Evolutionary conservation across 2,329 filamentous ascomycete species (phyloP), one percentile per base, ranked within the genome.

Genomic region (Fusarium setosum): DNA sequence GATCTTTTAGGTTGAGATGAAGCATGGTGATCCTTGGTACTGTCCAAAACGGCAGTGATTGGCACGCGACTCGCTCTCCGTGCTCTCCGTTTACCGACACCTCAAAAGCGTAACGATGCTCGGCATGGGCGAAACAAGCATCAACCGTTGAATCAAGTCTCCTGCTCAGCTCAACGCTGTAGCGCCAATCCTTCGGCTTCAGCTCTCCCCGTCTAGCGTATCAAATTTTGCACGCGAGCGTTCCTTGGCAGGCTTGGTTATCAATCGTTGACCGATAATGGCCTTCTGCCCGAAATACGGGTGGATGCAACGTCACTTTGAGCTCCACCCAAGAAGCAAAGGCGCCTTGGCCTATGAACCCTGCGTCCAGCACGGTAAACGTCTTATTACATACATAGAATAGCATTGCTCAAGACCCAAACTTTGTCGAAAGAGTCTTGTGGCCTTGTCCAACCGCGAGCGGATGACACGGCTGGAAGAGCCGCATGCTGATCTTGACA

Each of bases 401-500:
- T n/a, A n/a, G n/a, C n/a, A n/a, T n/a, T n/a, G n/a, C n/a, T n/a
- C n/a, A n/a, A n/a, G n/a, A n/a, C n/a, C n/a, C 15, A 40, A 18
- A n/a, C 9, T 52, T 24, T 13, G 7, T 12, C 24, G 10, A 18
- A 32, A 41, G n/a, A 32, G 13, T 44, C n/a, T 23, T 31, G 26
- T 35, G 23, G 37, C 40, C 1, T 17, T n/a, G 40, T n/a, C 37
- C 37, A 41, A 40, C 31, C 18, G 35, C 38, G 26, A 37, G 50
- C 48, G 61, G 61, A 64, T 64, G 56, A 61, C 56, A 49, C 56
- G 61, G 56, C 51, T 35, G 21, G 5, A 35, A 31, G 41, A 45
- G 42, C 56, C 61, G 45, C 41, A 26, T 51, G 32, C 44, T 13
- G 45, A 32, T 21, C 38, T 21, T 50, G 21, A 32, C n/a, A 50